These are phyloP conservation scores for Hamigera avellanea DNA, from an alignment of 495 filamentous ascomycete species.

Conservation along the genomic window DNA sequence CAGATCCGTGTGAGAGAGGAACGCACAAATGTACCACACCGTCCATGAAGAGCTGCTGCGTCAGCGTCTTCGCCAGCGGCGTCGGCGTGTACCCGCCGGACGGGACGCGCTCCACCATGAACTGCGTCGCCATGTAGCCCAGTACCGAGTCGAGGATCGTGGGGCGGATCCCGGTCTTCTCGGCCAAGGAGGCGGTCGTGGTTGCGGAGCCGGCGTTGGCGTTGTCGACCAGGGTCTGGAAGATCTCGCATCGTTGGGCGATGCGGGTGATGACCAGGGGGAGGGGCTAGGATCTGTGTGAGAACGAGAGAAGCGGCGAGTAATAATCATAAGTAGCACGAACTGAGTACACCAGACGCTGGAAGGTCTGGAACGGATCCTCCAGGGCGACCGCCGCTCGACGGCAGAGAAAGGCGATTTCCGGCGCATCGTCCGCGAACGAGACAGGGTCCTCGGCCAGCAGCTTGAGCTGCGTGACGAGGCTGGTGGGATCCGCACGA, in stretches of 20 bases:
- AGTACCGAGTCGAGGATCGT: not conserved
- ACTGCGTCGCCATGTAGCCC: not conserved
- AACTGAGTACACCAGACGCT: too few relatives aligned
- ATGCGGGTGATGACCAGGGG: not conserved
- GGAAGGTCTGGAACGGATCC: too few relatives aligned
- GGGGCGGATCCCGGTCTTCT: not conserved
- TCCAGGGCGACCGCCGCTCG: too few relatives aligned
- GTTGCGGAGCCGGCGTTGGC: not conserved
- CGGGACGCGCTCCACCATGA: not conserved
- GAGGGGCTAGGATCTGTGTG: too few relatives aligned
- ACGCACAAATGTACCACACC: not conserved
- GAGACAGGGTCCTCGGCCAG: too few relatives aligned
- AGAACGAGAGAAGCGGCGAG: too few relatives aligned
- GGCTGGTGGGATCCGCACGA: too few relatives aligned
- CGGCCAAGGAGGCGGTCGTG: not conserved
- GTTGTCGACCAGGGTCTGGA: not conserved
- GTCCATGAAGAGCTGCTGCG: not conserved
- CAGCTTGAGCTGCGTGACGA: too few relatives aligned
- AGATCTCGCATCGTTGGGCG: not conserved
- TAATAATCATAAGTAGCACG: too few relatives aligned
- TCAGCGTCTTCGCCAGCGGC: not conserved
- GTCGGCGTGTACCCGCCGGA: not conserved
- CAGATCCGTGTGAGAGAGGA: too few relatives aligned
- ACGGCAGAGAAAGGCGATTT: too few relatives aligned
- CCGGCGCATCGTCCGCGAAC: too few relatives aligned